Evolutionary conservation across 768 basidiomycete genomes (phyloP).

Genomic region (Lactarius tabidus): DNA sequence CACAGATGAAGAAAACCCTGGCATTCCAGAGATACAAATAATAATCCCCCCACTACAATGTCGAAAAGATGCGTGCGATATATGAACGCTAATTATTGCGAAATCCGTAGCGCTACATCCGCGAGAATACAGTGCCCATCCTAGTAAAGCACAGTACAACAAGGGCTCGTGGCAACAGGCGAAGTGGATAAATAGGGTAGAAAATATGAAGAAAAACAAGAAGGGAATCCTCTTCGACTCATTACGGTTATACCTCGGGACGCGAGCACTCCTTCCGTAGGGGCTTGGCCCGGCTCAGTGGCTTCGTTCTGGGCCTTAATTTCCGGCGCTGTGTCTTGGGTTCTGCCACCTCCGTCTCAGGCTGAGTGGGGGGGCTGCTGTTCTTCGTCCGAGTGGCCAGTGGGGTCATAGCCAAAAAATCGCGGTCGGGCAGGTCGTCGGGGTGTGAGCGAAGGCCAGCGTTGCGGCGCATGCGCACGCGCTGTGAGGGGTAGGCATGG

Average conservation of each 20-base stretch:
- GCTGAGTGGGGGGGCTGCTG: not conserved
- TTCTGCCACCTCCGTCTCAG: not conserved
- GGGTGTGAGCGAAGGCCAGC: constrained; percentile 7
- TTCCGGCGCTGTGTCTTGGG: constrained; percentile 10
- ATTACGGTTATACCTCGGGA: constrained; percentile 9
- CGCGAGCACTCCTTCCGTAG: constrained; percentile 8
- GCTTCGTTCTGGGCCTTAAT: not conserved
- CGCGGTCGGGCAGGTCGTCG: constrained; percentile 27
- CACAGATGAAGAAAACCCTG: not conserved
- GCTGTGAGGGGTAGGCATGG: constrained; percentile 28
- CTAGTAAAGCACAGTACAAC: not conserved
- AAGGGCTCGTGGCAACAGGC: not conserved
- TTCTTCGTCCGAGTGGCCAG: constrained; percentile 11
- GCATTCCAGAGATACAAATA: not conserved
- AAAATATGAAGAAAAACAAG: not conserved
- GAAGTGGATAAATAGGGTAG: not conserved
- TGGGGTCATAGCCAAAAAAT: constrained; percentile 24
- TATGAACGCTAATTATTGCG: not conserved
- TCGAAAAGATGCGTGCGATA: not conserved
- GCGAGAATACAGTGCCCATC: not conserved
- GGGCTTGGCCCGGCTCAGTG: constrained; percentile 7
- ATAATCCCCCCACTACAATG: not conserved
- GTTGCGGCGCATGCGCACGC: constrained; percentile 24
- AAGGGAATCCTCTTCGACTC: not conserved
- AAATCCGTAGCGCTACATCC: not conserved